Conservation (phyloP, 1,284 basidiomycete species). For the Rhodotorula sp. region DNA sequence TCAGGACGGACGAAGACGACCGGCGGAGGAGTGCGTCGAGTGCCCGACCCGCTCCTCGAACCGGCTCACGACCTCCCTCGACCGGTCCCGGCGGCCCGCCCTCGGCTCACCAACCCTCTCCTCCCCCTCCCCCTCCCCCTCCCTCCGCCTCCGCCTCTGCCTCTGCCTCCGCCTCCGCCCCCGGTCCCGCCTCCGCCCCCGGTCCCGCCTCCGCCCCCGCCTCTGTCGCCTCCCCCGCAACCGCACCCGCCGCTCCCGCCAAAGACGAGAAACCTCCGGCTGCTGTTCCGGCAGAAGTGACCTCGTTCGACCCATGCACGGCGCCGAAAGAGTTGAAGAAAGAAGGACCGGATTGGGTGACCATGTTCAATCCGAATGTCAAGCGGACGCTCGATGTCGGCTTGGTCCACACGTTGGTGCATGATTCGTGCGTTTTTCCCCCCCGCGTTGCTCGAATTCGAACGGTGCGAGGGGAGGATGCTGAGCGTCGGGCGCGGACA, state of each 20-base stretch:
- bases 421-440: conserved; percentile 77
- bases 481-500: too few relatives aligned
- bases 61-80: conserved; percentile 28
- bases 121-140: conserved; percentile 4
- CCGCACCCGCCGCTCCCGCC: conserved; percentile 8
- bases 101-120: conserved; percentile 25
- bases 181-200: conserved; percentile 1
- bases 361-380: conserved; percentile 82
- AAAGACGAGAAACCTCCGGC: conserved; percentile 26
- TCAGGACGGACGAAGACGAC: conserved; percentile 23
- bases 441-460: too few relatives aligned
- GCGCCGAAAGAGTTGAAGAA: conserved; percentile 60
- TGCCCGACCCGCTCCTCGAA: conserved; percentile 2
- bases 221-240: background rate
- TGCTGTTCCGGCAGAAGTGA: conserved; percentile 35
- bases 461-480: too few relatives aligned
- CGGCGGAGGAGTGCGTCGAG: conserved; percentile 9
- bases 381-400: conserved; percentile 81
- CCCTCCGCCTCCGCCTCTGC: background rate
- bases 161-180: background rate
- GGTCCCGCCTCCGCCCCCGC: background rate
- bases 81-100: conserved; percentile 13
- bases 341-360: conserved; percentile 92
- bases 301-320: conserved; percentile 55
- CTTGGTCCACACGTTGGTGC: conserved; percentile 83